Percentiles rank a stretch among this genome's conserved stretches.
Conservation (phyloP, 495 filamentous ascomycete species). For the Aspergillus affinis region DNA sequence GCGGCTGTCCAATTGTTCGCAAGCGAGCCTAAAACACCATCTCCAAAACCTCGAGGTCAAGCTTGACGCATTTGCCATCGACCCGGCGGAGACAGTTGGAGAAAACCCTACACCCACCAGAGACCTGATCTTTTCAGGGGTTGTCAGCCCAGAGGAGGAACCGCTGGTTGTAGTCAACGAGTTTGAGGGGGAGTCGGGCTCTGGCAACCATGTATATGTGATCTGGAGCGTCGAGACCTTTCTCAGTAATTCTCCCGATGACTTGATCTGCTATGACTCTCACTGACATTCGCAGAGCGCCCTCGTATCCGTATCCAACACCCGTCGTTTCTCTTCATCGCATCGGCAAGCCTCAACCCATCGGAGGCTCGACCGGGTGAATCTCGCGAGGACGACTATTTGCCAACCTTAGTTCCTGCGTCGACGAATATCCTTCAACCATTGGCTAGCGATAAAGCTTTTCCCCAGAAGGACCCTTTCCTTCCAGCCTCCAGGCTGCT, state of each 20-base stretch:
- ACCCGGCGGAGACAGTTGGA: conserved; percentile 48
- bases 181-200: conserved; percentile 52
- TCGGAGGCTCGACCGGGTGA: conserved; percentile 49
- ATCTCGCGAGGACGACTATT: conserved; percentile 64
- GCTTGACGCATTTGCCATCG: conserved; percentile 70
- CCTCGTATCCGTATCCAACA: conserved; percentile 77
- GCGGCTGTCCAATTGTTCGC: conserved; percentile 61
- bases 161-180: conserved; percentile 61
- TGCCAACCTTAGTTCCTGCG: conserved; percentile 71
- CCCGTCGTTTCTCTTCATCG: conserved; percentile 73
- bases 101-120: conserved; percentile 51
- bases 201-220: conserved; percentile 62
- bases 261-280: background rate
- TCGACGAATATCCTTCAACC: conserved; percentile 81
- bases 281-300: conserved; percentile 46
- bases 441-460: conserved; percentile 65
- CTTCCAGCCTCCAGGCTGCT: conserved; percentile 80
- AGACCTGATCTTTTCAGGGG: conserved; percentile 66
- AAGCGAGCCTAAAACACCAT: conserved; percentile 56
- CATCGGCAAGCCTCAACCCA: conserved; percentile 66
- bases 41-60: conserved; percentile 63
- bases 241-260: conserved; percentile 49
- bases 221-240: conserved; percentile 81
- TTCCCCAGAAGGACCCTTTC: conserved; percentile 65
- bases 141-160: conserved; percentile 57